A percentile compares a stretch with the other conserved stretches of the same genome.
phyloP scores from a whole-genome alignment of 352 stramenopile species.

The Globisporangium paroecandrum region DNA sequence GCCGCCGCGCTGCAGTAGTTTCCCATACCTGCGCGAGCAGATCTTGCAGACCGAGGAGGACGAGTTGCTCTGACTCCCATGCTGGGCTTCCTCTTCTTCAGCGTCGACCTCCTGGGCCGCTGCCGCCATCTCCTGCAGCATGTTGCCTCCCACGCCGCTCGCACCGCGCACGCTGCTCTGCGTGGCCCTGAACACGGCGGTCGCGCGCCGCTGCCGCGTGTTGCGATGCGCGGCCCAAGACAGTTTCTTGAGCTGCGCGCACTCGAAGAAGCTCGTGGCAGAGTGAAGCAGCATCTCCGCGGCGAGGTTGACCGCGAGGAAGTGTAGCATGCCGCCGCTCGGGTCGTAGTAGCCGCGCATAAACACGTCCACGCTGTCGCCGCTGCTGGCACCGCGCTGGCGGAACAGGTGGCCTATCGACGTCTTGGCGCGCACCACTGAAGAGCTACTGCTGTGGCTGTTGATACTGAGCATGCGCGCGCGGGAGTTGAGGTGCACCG shows the following conservation, averaged over 20 bases:
- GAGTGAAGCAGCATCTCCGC: slow-evolving; percentile 43
- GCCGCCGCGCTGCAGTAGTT: slow-evolving; percentile 27
- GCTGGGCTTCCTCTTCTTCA: not conserved
- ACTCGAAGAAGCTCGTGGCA: slow-evolving; percentile 41
- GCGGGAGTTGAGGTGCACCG: slow-evolving; percentile 40
- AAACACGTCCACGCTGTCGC: slow-evolving; percentile 14
- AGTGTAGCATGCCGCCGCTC: slow-evolving; percentile 43
- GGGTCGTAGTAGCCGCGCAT: slow-evolving; percentile 37
- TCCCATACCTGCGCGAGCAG: slow-evolving; percentile 16
- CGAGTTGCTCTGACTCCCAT: not conserved
- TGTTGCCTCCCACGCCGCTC: not conserved
- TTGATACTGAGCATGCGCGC: slow-evolving; percentile 47
- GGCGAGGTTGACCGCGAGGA: slow-evolving; percentile 38
- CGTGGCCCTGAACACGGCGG: slow-evolving; percentile 15
- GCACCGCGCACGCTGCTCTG: slow-evolving; percentile 13
- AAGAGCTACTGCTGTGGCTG: not conserved
- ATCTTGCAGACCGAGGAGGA: slow-evolving; percentile 11
- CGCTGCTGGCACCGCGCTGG: slow-evolving; percentile 1
- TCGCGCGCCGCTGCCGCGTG: slow-evolving; percentile 21
- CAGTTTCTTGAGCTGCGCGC: slow-evolving; percentile 71
- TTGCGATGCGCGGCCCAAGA: slow-evolving; percentile 26
- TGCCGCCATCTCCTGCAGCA: slow-evolving; percentile 26
- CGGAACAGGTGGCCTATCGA: slow-evolving; percentile 20
- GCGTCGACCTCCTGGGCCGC: slow-evolving; percentile 21
- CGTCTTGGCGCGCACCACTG: slow-evolving; percentile 17